Evolutionary conservation across 768 basidiomycete species (phyloP).

Genomic region (Auricularia sp.): DNA sequence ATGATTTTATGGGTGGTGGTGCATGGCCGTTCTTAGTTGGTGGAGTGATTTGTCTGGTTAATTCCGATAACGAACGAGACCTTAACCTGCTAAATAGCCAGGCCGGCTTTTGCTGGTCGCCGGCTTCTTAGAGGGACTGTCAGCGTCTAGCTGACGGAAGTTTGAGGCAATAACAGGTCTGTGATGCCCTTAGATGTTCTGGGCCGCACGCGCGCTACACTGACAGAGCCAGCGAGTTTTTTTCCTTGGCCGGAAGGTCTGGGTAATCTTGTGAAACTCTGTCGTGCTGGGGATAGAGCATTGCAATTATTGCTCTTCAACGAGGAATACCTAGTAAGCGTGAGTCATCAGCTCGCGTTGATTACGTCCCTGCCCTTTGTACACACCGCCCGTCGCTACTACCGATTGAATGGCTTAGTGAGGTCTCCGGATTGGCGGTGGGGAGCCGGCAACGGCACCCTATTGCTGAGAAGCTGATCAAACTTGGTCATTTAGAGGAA

Average conservation of each 20-base stretch:
- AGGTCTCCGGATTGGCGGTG: too few species aligned
- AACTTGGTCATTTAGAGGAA: too few species aligned
- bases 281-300: slow-evolving; percentile 81
- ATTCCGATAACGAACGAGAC: slow-evolving; percentile 93
- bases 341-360: too few species aligned
- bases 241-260: too few species aligned
- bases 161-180: slow-evolving; percentile 89
- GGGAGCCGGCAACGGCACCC: too few species aligned
- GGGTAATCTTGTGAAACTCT: slow-evolving; percentile 51
- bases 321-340: too few species aligned
- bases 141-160: slow-evolving; percentile 71
- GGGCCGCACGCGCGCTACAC: slow-evolving; percentile 28
- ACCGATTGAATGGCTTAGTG: too few species aligned
- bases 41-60: slow-evolving; percentile 96
- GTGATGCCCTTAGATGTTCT: slow-evolving; percentile 88
- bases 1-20: slow-evolving; percentile 80
- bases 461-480: too few species aligned
- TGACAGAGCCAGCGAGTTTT: too few species aligned
- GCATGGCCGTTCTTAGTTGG: slow-evolving; percentile 81
- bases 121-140: slow-evolving; percentile 82
- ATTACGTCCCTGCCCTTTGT: too few species aligned
- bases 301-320: too few species aligned
- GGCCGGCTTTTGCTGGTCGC: slow-evolving; percentile 63
- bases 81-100: slow-evolving; percentile 89
- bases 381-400: too few species aligned